Base-by-base conservation (phyloP, 371 early-diverging fungal genomes). In the Dichotomocladium elegans region DNA sequence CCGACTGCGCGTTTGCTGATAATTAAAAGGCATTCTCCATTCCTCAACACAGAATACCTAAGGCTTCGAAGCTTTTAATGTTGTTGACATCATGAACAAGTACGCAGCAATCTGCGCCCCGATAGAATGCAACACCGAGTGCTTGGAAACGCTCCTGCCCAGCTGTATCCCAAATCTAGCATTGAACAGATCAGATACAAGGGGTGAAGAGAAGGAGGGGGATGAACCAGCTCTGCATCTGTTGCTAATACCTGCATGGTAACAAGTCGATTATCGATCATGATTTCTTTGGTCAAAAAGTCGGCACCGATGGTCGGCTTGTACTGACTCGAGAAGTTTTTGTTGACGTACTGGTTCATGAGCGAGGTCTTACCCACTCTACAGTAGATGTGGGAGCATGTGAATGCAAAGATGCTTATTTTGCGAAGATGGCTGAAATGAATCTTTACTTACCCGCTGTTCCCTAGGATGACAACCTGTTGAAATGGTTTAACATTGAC, bases 261-360 rank as follows among this genome's bases (percentile, higher is more conserved):
- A 12, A 92, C 90, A 21, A 85, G 66, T 19, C 86, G 79, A 58
- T 92, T 92, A 60, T 93, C 93, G 5, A 93, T 87, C 53, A 86
- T 71, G 17, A 98, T 90, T 70, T 96, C 97, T 67, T 99, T 99
- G 53, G 99, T 97, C 62, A 98, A 77, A 64, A 99, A 99, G 68
- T 99, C 98, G 28, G 99, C 99, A 28, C 99, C 99, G 58, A 99
- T 99, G 55, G 99, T 99, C 22, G 99, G 98, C 72, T 99, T 98
- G 83, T 99, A 99, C 74, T 97, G 96, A 61, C 88, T 91, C 64
- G 86, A 90, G 80, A 99, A 99, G 69, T 93, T 93, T 45, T 90
- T 91, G 76, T 95, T 95, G 37, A 99, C 95, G 81, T 96, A 99
- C 75, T 98, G 96, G 81, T 98, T 95, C 94, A 98, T 96, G 60